A percentile compares a stretch with the other conserved stretches of the same genome.
Evolutionary conservation across 176 grass and related monocot species (phyloP).

Genomic region (Poa pratensis): DNA sequence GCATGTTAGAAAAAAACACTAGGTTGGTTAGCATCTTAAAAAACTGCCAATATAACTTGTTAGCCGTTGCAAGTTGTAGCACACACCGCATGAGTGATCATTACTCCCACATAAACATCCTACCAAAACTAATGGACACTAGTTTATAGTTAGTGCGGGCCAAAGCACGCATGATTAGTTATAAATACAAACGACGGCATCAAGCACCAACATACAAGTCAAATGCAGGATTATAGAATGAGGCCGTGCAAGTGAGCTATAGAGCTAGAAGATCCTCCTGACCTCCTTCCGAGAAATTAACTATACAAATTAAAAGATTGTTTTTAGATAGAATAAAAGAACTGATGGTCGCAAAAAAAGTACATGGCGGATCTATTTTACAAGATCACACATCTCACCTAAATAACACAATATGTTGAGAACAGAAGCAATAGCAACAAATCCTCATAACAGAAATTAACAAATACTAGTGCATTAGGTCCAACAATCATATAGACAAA

Average conservation of each 20-base stretch:
- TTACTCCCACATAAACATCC: constrained; percentile 59
- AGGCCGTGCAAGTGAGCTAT: constrained; percentile 50
- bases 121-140: constrained; percentile 26
- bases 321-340: constrained; percentile 15
- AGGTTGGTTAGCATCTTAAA: constrained; percentile 41
- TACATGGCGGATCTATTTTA: constrained; percentile 27
- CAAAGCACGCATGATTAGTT: constrained; percentile 61
- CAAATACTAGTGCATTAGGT: constrained; percentile 43
- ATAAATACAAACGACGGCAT: constrained; percentile 58
- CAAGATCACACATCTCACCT: constrained; percentile 37
- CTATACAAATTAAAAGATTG: constrained; percentile 17
- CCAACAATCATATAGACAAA: constrained; percentile 47
- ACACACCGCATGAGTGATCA: constrained; percentile 49
- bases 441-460: constrained; percentile 41
- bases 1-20: constrained; percentile 43
- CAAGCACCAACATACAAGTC: constrained; percentile 52
- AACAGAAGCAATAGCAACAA: constrained; percentile 31
- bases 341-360: constrained; percentile 21
- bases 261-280: constrained; percentile 61
- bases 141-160: constrained; percentile 56
- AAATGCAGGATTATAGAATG: constrained; percentile 39
- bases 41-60: background rate
- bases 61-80: constrained; percentile 49
- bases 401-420: constrained; percentile 5
- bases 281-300: constrained; percentile 32